These are phyloP conservation scores for Trypethelium eluteriae DNA, from an alignment of 495 filamentous ascomycete species.

Conservation along the genomic window DNA sequence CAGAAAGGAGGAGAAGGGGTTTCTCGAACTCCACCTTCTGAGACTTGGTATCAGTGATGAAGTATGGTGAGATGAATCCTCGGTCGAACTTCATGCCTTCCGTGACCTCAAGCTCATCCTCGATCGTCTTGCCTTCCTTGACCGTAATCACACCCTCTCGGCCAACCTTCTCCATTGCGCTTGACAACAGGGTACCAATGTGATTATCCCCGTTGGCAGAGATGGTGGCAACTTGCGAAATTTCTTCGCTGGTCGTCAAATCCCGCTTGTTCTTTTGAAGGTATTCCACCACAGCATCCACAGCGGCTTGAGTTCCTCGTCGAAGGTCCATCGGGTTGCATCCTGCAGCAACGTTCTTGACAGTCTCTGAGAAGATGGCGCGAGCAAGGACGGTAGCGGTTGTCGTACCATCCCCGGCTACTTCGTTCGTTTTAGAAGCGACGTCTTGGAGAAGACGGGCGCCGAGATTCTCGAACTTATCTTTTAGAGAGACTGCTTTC, in stretches of 20 bases:
- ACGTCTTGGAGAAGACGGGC: conserved; percentile 95
- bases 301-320: conserved; percentile 91
- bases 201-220: conserved; percentile 94
- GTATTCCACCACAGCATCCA: conserved; percentile 88
- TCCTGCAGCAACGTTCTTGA: conserved; percentile 98
- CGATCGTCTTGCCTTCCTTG: conserved; percentile 98
- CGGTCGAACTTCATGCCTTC: conserved; percentile 99
- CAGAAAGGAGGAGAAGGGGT: conserved; percentile 92
- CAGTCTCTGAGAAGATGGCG: conserved; percentile 98
- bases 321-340: conserved; percentile 99
- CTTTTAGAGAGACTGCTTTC: conserved; percentile 83
- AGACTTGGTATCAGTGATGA: conserved; percentile 97
- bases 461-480: conserved; percentile 99
- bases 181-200: conserved; percentile 91
- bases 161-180: conserved; percentile 98
- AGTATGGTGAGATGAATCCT: conserved; percentile 96
- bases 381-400: conserved; percentile 94
- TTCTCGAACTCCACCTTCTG: conserved; percentile 99
- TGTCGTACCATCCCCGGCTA: conserved; percentile 96
- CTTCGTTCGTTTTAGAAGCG: conserved; percentile 97
- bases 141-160: conserved; percentile 99
- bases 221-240: conserved; percentile 97
- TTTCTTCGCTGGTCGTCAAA: conserved; percentile 94
- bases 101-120: conserved; percentile 95
- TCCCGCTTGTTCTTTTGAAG: conserved; percentile 89